Evolutionary conservation across 306 rosid species (phyloP).

Genomic region (Lagenaria siceraria): DNA sequence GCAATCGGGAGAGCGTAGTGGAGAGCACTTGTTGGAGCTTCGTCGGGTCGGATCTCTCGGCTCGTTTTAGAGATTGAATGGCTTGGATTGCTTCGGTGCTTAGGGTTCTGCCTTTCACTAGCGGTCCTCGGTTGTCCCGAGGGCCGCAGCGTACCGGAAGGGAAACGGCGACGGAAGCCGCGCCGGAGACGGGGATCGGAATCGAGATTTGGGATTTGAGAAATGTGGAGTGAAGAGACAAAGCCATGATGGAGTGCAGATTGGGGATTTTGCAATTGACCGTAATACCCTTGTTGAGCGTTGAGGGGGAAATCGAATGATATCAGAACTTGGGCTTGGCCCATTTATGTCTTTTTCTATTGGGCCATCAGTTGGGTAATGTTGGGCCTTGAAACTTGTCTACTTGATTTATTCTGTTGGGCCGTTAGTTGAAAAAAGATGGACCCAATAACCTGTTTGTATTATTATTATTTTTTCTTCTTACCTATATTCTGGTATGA

Average conservation of each 20-base stretch:
- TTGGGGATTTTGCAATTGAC: not conserved
- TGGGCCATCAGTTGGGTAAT: not conserved
- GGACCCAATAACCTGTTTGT: too few relatives aligned
- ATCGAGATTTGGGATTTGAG: constrained; percentile 21
- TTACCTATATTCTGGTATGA: too few relatives aligned
- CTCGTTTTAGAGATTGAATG: constrained; percentile 68
- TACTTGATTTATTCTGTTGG: not conserved
- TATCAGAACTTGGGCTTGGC: not conserved
- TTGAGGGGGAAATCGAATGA: not conserved
- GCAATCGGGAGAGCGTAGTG: constrained; percentile 50
- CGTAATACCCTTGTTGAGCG: not conserved
- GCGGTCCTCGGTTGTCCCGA: constrained; percentile 76
- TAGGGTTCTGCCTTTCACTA: constrained; percentile 62
- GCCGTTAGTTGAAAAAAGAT: not conserved
- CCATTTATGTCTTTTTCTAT: not conserved
- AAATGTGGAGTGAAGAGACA: constrained; percentile 26
- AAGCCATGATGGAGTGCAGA: constrained; percentile 39
- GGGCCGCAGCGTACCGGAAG: constrained; percentile 57
- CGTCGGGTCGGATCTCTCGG: constrained; percentile 38
- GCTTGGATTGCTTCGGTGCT: constrained; percentile 98
- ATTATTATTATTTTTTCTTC: too few relatives aligned
- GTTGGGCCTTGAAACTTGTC: too few relatives aligned
- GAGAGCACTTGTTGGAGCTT: constrained; percentile 19
- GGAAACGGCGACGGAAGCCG: constrained; percentile 4
- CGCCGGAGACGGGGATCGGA: not conserved